Conservation (phyloP, 2,329 filamentous ascomycete genomes). For the Aspergillus clavatus region DNA sequence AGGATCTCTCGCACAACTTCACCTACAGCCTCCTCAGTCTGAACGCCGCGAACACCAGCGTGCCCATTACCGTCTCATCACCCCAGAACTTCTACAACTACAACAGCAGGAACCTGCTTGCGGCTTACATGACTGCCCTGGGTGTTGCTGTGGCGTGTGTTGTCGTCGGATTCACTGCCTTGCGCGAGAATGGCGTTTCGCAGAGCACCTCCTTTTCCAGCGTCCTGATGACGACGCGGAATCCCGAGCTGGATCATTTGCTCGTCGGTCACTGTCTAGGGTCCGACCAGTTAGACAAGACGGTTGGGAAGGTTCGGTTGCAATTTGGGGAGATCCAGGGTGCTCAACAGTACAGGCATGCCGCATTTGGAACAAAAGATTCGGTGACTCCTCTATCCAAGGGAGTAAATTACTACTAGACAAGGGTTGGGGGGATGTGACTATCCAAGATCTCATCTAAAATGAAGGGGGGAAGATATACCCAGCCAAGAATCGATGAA, state of each 20-base stretch:
- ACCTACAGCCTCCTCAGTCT: conserved; percentile 11
- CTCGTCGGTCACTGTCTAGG: conserved; percentile 7
- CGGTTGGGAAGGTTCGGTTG: neutral
- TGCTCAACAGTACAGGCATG: no score
- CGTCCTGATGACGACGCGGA: conserved; percentile 9
- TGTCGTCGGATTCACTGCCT: conserved; percentile 3
- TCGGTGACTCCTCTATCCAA: no score
- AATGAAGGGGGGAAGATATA: no score
- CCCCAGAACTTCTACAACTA: conserved; percentile 2
- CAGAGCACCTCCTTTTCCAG: conserved; percentile 8
- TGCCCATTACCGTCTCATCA: neutral
- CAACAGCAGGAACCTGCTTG: neutral
- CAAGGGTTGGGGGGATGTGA: no score
- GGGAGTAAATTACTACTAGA: no score
- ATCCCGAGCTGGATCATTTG: conserved; percentile 9
- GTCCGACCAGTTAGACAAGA: neutral
- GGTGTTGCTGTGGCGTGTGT: conserved; percentile 1
- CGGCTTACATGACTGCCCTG: conserved; percentile 1
- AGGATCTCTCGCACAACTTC: conserved; percentile 12
- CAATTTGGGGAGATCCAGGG: neutral
- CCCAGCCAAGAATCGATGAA: no score
- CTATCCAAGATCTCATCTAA: no score
- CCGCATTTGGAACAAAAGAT: no score
- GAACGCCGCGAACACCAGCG: conserved; percentile 5
- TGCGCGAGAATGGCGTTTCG: conserved; percentile 6